A percentile compares a stretch with the other conserved stretches of the same genome.
phyloP scores from a whole-genome alignment of 2,329 filamentous ascomycete genomes.

The Exserohilum turcica region DNA sequence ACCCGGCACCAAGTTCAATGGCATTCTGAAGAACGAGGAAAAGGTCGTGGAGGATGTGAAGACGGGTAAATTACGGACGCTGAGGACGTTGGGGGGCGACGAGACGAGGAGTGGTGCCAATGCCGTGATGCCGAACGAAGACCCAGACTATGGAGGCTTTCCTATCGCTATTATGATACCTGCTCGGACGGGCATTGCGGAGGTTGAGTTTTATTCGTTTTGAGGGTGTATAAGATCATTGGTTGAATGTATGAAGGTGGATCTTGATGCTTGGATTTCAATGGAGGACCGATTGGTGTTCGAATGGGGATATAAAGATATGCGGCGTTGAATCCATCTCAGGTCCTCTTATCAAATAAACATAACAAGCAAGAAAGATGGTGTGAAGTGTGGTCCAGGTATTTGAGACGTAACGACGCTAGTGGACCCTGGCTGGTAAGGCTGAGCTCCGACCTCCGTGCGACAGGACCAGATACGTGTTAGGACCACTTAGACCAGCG shows the following conservation, averaged over 20 bases:
- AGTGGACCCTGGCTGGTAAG: slow-evolving; percentile 21
- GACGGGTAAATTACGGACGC: slow-evolving; percentile 45
- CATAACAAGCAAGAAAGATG: too few species aligned
- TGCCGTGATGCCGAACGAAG: slow-evolving; percentile 61
- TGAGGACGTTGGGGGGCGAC: slow-evolving; percentile 51
- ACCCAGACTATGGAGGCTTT: slow-evolving; percentile 62
- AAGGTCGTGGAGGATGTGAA: slow-evolving; percentile 46
- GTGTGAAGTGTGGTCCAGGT: too few species aligned
- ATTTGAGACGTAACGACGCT: slow-evolving; percentile 3
- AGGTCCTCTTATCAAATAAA: too few species aligned
- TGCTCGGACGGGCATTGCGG: slow-evolving; percentile 50
- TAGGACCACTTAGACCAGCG: slow-evolving; percentile 26
- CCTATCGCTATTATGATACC: slow-evolving; percentile 62
- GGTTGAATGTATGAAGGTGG: too few species aligned
- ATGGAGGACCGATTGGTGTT: too few species aligned
- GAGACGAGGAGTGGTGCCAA: slow-evolving; percentile 56
- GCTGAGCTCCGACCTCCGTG: slow-evolving; percentile 32
- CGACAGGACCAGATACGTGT: slow-evolving; percentile 44
- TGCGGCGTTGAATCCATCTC: too few species aligned
- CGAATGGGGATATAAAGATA: too few species aligned
- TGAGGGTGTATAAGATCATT: not conserved
- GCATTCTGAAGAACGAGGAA: slow-evolving; percentile 52
- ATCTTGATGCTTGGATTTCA: too few species aligned
- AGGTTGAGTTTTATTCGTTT: slow-evolving; percentile 16
- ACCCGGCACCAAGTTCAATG: slow-evolving; percentile 48